phyloP scores from a whole-genome alignment of 1,284 basidiomycete genomes.

The Irpex rosettiformis region DNA sequence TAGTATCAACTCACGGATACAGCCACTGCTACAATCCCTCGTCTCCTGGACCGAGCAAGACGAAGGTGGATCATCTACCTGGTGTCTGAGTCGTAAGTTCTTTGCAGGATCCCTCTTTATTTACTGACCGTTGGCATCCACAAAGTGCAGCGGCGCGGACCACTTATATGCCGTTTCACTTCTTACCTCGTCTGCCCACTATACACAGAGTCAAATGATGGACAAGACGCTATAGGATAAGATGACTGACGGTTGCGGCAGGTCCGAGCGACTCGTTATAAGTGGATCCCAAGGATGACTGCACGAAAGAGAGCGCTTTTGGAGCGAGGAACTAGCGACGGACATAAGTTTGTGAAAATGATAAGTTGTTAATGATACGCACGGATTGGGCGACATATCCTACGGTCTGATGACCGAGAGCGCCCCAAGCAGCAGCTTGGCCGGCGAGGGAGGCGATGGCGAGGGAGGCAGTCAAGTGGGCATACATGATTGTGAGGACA shows the following conservation, averaged over 20 bases:
- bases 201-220: not conserved
- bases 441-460: conserved; percentile 4
- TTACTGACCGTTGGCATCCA: conserved; percentile 43
- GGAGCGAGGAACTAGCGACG: conserved; percentile 42
- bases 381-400: conserved; percentile 23
- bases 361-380: not conserved
- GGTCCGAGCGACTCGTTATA: conserved; percentile 42
- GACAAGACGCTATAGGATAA: conserved; percentile 8
- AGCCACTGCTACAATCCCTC: conserved; percentile 40
- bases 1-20: conserved; percentile 37
- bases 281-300: conserved; percentile 38
- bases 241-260: conserved; percentile 42
- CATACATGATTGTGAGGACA: not conserved
- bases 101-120: too few species aligned
- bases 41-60: conserved; percentile 46
- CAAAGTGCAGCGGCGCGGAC: conserved; percentile 42
- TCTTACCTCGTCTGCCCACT: conserved; percentile 47
- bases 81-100: not conserved
- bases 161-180: conserved; percentile 36
- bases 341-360: not conserved
- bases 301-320: conserved; percentile 41
- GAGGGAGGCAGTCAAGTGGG: not conserved
- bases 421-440: conserved; percentile 35
- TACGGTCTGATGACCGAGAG: conserved; percentile 39
- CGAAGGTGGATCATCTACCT: conserved; percentile 41